Conservation (phyloP, 116 monocot species). For the Posidonia oceanica region DNA sequence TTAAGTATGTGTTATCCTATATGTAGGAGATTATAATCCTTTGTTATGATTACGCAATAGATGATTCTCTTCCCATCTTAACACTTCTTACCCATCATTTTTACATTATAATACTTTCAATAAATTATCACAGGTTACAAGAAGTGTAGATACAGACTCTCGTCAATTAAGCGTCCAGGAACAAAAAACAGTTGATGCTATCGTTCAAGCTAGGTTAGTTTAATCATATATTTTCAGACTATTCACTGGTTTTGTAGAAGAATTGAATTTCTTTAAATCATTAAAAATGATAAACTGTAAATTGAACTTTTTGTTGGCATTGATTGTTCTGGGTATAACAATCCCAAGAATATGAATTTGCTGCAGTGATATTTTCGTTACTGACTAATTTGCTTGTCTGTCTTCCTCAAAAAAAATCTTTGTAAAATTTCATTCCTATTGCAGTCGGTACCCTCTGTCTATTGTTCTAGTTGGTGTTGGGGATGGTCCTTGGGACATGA, state of each 20-base stretch:
- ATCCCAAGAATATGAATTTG: not conserved
- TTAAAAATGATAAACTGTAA: not conserved
- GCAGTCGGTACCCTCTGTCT: constrained; percentile 49
- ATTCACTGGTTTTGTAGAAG: not conserved
- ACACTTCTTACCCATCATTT: not conserved
- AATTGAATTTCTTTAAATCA: not conserved
- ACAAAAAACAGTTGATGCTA: constrained; percentile 53
- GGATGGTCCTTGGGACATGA: constrained; percentile 61
- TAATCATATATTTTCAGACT: not conserved
- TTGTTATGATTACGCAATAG: too few species aligned
- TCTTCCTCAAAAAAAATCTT: not conserved
- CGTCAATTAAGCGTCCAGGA: constrained; percentile 54
- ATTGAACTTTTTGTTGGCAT: not conserved
- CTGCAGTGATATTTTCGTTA: not conserved
- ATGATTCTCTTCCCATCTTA: too few species aligned
- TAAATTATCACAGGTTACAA: constrained; percentile 34
- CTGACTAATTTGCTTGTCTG: not conserved
- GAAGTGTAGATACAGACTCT: constrained; percentile 36
- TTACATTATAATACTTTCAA: not conserved
- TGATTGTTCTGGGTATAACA: not conserved
- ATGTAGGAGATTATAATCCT: too few species aligned
- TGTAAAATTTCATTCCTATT: not conserved
- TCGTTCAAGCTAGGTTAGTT: constrained; percentile 59
- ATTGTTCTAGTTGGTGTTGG: constrained; percentile 61
- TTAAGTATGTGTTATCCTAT: too few species aligned